Conservation (phyloP, 441 rosid genomes). For the Manihot esculenta region DNA sequence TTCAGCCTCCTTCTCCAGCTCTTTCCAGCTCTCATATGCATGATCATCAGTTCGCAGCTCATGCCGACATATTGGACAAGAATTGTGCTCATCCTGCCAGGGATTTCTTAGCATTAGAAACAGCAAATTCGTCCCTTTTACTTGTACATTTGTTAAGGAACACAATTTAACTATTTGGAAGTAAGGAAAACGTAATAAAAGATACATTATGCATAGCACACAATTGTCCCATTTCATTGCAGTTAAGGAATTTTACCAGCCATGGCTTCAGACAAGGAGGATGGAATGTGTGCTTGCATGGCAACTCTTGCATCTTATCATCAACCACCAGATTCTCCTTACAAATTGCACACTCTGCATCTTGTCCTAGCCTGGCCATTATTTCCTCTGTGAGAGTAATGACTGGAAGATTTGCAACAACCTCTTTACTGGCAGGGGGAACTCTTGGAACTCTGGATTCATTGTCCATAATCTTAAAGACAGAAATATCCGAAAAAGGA, state of each 20-base stretch:
- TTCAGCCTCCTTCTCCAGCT: constrained; percentile 79
- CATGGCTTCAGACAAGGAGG: constrained; percentile 96
- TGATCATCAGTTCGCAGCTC: constrained; percentile 89
- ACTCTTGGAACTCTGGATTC: constrained; percentile 55
- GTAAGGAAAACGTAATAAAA: background rate
- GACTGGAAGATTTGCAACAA: constrained; percentile 86
- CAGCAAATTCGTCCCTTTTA: background rate
- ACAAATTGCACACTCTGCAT: constrained; percentile 86
- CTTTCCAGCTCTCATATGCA: constrained; percentile 89
- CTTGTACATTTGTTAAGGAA: background rate
- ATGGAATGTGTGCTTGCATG: constrained; percentile 85
- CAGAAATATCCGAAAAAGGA: background rate
- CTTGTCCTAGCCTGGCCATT: constrained; percentile 56
- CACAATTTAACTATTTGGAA: background rate
- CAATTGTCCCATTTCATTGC: background rate
- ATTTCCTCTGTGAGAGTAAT: constrained; percentile 59
- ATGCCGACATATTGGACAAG: constrained; percentile 91
- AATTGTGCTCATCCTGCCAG: constrained; percentile 83
- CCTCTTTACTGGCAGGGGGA: constrained; percentile 97
- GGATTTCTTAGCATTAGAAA: background rate
- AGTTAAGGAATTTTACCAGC: constrained; percentile 56
- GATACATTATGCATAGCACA: background rate
- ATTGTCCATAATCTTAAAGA: constrained; percentile 44
- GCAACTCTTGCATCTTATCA: constrained; percentile 94
- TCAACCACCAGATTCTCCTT: constrained; percentile 69